A percentile compares a stretch with the other conserved stretches of the same genome.
These are phyloP conservation scores for Cystobasidium onofrii DNA, from an alignment of 768 basidiomycete species.

Conservation along the genomic window DNA sequence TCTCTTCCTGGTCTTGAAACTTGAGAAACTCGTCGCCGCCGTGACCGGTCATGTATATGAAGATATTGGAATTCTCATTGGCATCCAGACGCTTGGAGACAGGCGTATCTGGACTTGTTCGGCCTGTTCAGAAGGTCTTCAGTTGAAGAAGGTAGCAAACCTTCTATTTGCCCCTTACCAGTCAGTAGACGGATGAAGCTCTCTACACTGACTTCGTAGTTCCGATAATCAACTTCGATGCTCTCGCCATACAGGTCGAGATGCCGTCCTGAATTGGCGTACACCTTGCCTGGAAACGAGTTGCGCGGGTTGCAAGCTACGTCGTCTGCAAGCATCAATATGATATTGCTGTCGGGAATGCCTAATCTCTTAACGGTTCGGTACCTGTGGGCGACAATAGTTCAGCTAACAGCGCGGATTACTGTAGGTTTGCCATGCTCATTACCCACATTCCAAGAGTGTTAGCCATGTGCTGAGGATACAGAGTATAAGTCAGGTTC, in stretches of 20 bases:
- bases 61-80: constrained; percentile 83
- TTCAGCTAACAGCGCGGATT: not conserved
- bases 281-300: constrained; percentile 82
- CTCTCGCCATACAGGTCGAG: constrained; percentile 91
- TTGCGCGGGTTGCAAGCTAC: constrained; percentile 88
- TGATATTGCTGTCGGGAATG: constrained; percentile 96
- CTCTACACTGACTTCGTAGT: constrained; percentile 96
- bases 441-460: constrained; percentile 79
- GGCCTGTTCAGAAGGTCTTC: too few relatives aligned
- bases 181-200: constrained; percentile 86
- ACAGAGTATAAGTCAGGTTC: too few relatives aligned
- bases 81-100: constrained; percentile 85
- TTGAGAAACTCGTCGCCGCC: constrained; percentile 98
- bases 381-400: constrained; percentile 56
- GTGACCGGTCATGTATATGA: constrained; percentile 97
- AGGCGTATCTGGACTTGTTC: constrained; percentile 72
- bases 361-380: constrained; percentile 95
- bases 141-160: too few relatives aligned
- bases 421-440: not conserved
- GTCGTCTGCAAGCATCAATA: constrained; percentile 97
- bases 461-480: constrained; percentile 89
- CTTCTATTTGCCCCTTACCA: constrained; percentile 54
- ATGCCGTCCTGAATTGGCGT: constrained; percentile 69
- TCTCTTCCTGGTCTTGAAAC: constrained; percentile 98
- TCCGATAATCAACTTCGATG: constrained; percentile 96